Conservation (phyloP, 2,329 filamentous ascomycete species). For the Beauveria asiatica region DNA sequence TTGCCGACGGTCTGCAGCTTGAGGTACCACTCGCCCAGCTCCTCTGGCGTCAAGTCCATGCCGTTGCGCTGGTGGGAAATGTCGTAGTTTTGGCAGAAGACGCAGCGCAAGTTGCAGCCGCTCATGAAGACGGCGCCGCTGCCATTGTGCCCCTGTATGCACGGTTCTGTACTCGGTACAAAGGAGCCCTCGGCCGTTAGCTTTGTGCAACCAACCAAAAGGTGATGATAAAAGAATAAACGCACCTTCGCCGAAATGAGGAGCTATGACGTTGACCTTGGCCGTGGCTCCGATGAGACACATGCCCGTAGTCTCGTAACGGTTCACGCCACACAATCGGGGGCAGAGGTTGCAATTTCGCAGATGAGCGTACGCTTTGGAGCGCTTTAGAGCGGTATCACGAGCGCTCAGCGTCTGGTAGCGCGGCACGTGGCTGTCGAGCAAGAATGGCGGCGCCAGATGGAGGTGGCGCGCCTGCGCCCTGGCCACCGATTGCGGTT, state of each 20-base stretch:
- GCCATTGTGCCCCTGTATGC: constrained; percentile 73
- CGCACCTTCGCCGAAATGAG: constrained; percentile 69
- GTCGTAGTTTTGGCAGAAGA: constrained; percentile 75
- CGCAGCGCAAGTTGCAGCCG: constrained; percentile 65
- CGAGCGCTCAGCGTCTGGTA: constrained; percentile 60
- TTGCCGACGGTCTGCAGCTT: constrained; percentile 72
- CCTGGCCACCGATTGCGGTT: background rate
- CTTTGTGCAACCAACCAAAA: background rate
- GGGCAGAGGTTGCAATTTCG: constrained; percentile 76
- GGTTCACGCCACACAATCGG: constrained; percentile 67
- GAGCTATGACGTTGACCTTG: constrained; percentile 77
- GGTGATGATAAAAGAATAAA: background rate
- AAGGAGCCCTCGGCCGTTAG: background rate
- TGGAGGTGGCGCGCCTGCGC: constrained; percentile 29
- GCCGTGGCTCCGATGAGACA: constrained; percentile 69
- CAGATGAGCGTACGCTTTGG: constrained; percentile 64
- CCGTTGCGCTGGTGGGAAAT: constrained; percentile 77
- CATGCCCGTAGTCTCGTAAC: constrained; percentile 69
- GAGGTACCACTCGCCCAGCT: constrained; percentile 73
- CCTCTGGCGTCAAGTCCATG: constrained; percentile 68
- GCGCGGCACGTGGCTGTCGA: constrained; percentile 65
- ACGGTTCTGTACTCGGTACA: constrained; percentile 60
- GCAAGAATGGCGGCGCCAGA: constrained; percentile 57
- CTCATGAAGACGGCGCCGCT: constrained; percentile 76
- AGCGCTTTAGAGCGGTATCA: constrained; percentile 66